Base-by-base conservation (phyloP, 73 alveolate species). In the Effrenium voratum region DNA sequence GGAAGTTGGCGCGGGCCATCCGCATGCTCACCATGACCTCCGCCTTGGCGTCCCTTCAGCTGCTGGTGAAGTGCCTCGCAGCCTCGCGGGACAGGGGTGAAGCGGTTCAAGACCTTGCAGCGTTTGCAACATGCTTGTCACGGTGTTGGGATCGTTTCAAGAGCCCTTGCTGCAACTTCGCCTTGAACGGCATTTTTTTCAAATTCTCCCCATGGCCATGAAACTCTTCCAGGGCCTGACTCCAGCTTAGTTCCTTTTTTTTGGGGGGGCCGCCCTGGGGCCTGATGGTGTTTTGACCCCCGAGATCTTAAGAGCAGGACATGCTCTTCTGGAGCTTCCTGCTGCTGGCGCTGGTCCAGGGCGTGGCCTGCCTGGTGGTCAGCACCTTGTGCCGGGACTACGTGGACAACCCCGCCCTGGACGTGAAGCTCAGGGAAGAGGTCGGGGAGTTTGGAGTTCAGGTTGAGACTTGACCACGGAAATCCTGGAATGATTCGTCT, bases 241-340 rank as follows among this genome's bases (percentile, higher is more conserved):
- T n/a, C n/a, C n/a, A n/a, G n/a, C n/a, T n/a, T n/a, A n/a, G n/a
- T n/a, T n/a, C n/a, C n/a, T n/a, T n/a, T n/a, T n/a, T n/a, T n/a
- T n/a, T n/a, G n/a, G n/a, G n/a, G n/a, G n/a, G n/a, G n/a, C n/a
- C n/a, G n/a, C n/a, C n/a, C n/a, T n/a, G n/a, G n/a, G n/a, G n/a
- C n/a, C n/a, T n/a, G n/a, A n/a, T n/a, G n/a, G n/a, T n/a, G n/a
- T n/a, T n/a, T n/a, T n/a, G n/a, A n/a, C n/a, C n/a, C n/a, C n/a
- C n/a, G n/a, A n/a, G n/a, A n/a, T n/a, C n/a, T n/a, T n/a, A n/a
- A n/a, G n/a, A n/a, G n/a, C n/a, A n/a, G n/a, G n/a, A n/a, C 45
- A 79, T 79, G 90, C 90, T 79, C 32, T 79, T 79, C 32, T 79
- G 90, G 90, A 79, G 90, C 68, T 79, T 79, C 45, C 45, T 63